Evolutionary conservation across 2,329 filamentous ascomycete species (phyloP), one percentile per base, ranked within the genome.

Genomic region (Pseudovirgaria hyperparasitica): DNA sequence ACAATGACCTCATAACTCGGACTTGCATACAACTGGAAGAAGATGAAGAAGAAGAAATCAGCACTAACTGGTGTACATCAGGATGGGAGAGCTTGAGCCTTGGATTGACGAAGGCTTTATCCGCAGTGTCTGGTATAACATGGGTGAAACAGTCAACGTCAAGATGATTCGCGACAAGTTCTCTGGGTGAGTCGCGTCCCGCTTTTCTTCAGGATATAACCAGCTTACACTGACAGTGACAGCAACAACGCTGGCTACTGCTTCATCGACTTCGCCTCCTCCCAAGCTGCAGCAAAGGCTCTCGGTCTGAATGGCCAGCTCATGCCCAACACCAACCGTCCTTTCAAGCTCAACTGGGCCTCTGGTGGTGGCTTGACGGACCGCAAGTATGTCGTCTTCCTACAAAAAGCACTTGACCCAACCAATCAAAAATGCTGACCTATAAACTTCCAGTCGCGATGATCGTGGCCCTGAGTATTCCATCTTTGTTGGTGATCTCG

Each of bases 81-180:
- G 86, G 87, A 98, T 98, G 90, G 90, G 90, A 42, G 90, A 98
- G 57, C 78, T 98, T 38, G 87, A 96, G 59, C 82, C 85, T 16
- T 98, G 90, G 90, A 96, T 98, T 62, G 90, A 98, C 46, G 90
- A 98, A 65, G 92, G 87, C 60, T 98, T 96, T 57, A 82, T 98
- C 50, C 86, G 92, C 60, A 90, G 81, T 43, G 75, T 96, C 23
- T 96, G 84, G 70, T 92, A 84, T 48, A 76, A 86, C 45, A 81
- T 93, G 63, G 85, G 81, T 42, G 90, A 96, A 60, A 76, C 76
- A 38, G 90, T 98, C 46, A 94, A 94, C 46, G 90, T 98, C 45
- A 98, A 98, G 72, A 93, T 98, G 70, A 98, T 98, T 48, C 82
- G 90, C 40, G 90, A 98, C 65, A 94, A 94, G 61, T 93, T 93